phyloP scores from a whole-genome alignment of 768 basidiomycete species.

The Boletus rubescentipes region DNA sequence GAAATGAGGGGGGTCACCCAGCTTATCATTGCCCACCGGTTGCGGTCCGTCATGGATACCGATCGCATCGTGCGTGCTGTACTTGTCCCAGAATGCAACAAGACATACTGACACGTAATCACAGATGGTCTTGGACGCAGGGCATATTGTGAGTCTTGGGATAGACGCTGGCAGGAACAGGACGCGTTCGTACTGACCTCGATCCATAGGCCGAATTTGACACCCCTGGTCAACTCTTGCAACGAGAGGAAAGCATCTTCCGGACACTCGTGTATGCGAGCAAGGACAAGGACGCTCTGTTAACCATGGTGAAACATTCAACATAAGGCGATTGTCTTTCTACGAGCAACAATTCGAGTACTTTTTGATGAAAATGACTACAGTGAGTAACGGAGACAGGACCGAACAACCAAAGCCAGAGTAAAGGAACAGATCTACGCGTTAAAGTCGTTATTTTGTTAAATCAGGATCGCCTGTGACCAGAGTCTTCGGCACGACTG shows the following conservation, averaged over 20 bases:
- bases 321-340: not conserved
- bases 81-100: not conserved
- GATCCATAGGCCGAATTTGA: conserved; percentile 4
- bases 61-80: conserved; percentile 6
- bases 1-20: conserved; percentile 5
- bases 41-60: conserved; percentile 9
- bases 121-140: conserved; percentile 12
- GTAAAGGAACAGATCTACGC: conserved; percentile 5
- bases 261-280: conserved; percentile 5
- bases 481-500: conserved; percentile 30
- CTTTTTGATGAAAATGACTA: conserved; percentile 3
- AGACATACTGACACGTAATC: not conserved
- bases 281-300: conserved; percentile 1
- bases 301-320: conserved; percentile 4
- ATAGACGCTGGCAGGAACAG: not conserved
- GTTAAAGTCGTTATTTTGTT: conserved; percentile 1
- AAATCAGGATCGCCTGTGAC: conserved; percentile 29
- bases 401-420: conserved; percentile 2
- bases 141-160: conserved; percentile 1
- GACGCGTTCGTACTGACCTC: not conserved
- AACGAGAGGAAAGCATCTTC: not conserved
- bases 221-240: conserved; percentile 4
- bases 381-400: not conserved
- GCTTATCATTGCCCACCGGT: conserved; percentile 10
- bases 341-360: conserved; percentile 9